Evolutionary conservation across 2,329 filamentous ascomycete species (phyloP).

Genomic region (Exophiala calicioides): DNA sequence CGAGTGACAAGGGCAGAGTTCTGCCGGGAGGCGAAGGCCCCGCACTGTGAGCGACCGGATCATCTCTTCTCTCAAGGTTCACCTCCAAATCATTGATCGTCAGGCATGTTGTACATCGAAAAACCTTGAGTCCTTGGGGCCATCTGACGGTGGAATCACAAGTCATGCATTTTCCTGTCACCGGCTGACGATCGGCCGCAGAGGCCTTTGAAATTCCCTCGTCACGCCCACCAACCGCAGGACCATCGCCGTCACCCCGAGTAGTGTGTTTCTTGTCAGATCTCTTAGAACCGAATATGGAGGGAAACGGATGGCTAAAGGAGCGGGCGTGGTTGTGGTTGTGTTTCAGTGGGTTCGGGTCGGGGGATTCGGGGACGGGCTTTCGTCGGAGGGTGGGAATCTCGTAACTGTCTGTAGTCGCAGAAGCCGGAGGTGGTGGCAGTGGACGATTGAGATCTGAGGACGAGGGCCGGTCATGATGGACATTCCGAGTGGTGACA

Average conservation of each 20-base stretch:
- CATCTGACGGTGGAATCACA: constrained; percentile 79
- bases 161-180: constrained; percentile 77
- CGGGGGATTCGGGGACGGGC: constrained; percentile 18
- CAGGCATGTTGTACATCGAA: constrained; percentile 79
- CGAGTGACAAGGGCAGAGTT: constrained; percentile 56
- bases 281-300: constrained; percentile 62
- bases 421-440: constrained; percentile 25
- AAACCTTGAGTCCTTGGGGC: constrained; percentile 71
- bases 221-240: constrained; percentile 43
- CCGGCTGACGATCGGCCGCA: constrained; percentile 56
- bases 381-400: constrained; percentile 32
- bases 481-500: constrained; percentile 11
- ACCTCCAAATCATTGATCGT: constrained; percentile 78
- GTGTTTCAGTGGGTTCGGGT: constrained; percentile 21
- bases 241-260: constrained; percentile 41
- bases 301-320: constrained; percentile 77
- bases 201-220: constrained; percentile 37
- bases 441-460: constrained; percentile 28
- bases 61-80: constrained; percentile 29
- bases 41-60: neutral
- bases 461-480: constrained; percentile 10
- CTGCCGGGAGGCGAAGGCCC: constrained; percentile 15
- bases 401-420: constrained; percentile 30
- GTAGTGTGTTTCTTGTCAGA: constrained; percentile 55
- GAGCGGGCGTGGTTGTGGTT: constrained; percentile 69